Base-by-base conservation (phyloP, 805 yeast species). In the Ogataea ramenticola region DNA sequence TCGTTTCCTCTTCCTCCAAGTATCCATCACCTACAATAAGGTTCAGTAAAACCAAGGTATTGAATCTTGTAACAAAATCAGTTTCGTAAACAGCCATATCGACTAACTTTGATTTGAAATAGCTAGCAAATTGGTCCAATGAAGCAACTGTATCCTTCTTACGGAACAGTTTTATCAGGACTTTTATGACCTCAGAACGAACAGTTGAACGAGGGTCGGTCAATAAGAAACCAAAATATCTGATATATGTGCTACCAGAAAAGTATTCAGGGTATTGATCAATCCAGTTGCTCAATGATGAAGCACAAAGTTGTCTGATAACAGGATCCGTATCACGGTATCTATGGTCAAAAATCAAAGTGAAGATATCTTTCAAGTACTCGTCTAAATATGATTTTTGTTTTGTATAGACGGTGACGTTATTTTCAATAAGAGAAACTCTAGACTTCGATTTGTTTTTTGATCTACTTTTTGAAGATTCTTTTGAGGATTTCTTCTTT, bases 191-290 rank as follows among this genome's bases (percentile, higher is more conserved):
- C 51, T 85, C 88, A 9, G 70, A 57, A 51, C 95, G 72, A 1
- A 86, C 95, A 3, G 57, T 49, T 11, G 74, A 61, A 15, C 75
- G 72, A 2, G 77, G 67, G 56, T 89, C 96, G n/a, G 90, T 80
- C 36, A 90, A 65, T 30, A 86, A 67, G 95, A 95, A 85, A 4
- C 96, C 96, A 55, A 85, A 72, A 60, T 85, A 86, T 49, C 89
- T 74, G 49, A 88, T 68, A 54, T 80, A 86, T 1, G 80, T 67
- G 12, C 82, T 80, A 47, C 79, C 84, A 49, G 84, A 74, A 54
- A 85, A 88, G 43, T 70, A 65, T 45, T 83, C 89, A 0, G 96
- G 95, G 48, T 74, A 75, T 7, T 65, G 56, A n/a, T 73, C 70
- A 64, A 86, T 84, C 86, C 95, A 85, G 16, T 62, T 66, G n/a